Percentiles rank a stretch among this genome's conserved stretches.
These are phyloP conservation scores for Saxispiralis lemnorum DNA, from an alignment of 495 filamentous ascomycete species.

Conservation along the genomic window DNA sequence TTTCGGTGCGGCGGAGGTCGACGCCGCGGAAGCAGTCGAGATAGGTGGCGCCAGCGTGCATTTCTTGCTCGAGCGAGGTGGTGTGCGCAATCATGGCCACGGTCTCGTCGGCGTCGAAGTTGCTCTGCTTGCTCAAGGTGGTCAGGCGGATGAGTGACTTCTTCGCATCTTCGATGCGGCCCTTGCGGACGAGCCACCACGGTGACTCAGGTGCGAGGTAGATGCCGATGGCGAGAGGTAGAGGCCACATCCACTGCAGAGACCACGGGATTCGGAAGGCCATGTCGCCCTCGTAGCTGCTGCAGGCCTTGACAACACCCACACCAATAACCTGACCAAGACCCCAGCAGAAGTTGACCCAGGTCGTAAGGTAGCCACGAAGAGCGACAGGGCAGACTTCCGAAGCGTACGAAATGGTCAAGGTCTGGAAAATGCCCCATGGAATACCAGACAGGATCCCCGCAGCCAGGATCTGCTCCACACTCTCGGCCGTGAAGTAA, in stretches of 20 bases:
- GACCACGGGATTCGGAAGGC: constrained; percentile 22
- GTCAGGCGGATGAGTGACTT: constrained; percentile 17
- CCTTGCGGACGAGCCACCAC: constrained; percentile 25
- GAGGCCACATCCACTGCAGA: constrained; percentile 25
- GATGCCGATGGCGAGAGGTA: constrained; percentile 19
- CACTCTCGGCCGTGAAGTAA: constrained; percentile 55
- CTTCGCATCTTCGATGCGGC: constrained; percentile 19
- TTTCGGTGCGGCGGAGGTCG: constrained; percentile 21
- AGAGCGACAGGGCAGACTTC: constrained; percentile 38
- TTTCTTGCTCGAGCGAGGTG: constrained; percentile 19
- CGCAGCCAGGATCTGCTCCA: constrained; percentile 48
- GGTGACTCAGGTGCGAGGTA: constrained; percentile 21
- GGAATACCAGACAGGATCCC: constrained; percentile 61
- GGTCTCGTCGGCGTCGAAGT: constrained; percentile 21
- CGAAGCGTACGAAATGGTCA: constrained; percentile 61
- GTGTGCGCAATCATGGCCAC: constrained; percentile 22
- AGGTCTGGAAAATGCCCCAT: constrained; percentile 49
- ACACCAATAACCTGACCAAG: constrained; percentile 19
- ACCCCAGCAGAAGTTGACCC: constrained; percentile 24
- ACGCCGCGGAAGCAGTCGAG: constrained; percentile 20
- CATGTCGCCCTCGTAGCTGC: constrained; percentile 20
- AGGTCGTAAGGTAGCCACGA: constrained; percentile 27
- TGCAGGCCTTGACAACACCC: constrained; percentile 18
- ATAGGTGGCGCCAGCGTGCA: constrained; percentile 18
- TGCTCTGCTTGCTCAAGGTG: constrained; percentile 12